A percentile compares a stretch with the other conserved stretches of the same genome.
These are phyloP conservation scores for Coemansia sp. DNA, from an alignment of 192 early-diverging fungal genomes.

Conservation along the genomic window DNA sequence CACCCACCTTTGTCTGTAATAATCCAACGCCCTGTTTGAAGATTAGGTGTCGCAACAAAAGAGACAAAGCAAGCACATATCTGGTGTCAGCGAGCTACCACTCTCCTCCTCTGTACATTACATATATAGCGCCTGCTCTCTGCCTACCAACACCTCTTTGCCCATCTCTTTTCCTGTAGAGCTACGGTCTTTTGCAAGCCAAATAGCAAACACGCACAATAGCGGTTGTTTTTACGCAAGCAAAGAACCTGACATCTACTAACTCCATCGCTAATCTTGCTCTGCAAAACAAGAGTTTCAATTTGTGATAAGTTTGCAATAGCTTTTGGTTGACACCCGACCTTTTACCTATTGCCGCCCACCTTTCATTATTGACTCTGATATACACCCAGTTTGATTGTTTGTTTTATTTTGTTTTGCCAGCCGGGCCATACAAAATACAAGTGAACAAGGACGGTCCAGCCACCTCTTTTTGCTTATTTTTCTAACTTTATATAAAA, in stretches of 20 bases:
- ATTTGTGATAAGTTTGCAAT: constrained; percentile 5
- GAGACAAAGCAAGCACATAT: constrained; percentile 3
- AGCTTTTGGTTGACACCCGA: constrained; percentile 9
- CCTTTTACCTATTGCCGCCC: constrained; percentile 4
- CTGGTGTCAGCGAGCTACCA: background rate
- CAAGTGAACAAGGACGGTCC: background rate
- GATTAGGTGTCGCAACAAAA: background rate
- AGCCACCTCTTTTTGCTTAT: background rate
- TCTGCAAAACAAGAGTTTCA: background rate
- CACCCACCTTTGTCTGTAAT: background rate
- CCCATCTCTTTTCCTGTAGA: background rate
- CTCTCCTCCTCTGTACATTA: background rate
- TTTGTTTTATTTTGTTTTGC: background rate
- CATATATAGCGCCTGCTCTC: background rate
- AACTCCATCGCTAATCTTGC: background rate
- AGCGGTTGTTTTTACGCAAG: constrained; percentile 8
- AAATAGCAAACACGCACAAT: constrained; percentile 10
- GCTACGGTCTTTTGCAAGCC: constrained; percentile 1
- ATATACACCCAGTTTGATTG: background rate
- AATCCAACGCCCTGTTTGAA: background rate
- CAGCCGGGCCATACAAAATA: background rate
- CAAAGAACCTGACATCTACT: constrained; percentile 2
- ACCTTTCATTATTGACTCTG: background rate
- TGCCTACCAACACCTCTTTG: background rate
- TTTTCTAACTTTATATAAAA: constrained; percentile 11